These are phyloP conservation scores for Colletotrichum sp. DNA, from an alignment of 2,329 filamentous ascomycete species.

Conservation along the genomic window DNA sequence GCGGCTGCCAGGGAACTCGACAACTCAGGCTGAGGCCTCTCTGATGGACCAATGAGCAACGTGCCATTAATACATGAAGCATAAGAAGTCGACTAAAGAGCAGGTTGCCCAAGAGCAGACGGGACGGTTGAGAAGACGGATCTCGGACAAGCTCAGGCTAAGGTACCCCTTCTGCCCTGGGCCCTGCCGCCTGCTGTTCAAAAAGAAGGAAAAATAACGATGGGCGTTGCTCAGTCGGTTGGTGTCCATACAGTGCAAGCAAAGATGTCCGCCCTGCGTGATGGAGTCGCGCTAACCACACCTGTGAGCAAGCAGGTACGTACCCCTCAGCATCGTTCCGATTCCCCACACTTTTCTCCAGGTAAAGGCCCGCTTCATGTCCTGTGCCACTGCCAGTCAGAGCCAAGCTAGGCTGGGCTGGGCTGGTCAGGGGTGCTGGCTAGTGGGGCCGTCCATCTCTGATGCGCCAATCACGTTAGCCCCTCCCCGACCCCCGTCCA, in stretches of 20 bases:
- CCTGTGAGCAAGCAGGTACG: not conserved
- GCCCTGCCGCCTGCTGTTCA: not conserved
- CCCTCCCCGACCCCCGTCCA: not conserved
- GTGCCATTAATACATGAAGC: not conserved
- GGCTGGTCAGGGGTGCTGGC: not conserved
- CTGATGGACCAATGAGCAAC: not conserved
- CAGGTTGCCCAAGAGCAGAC: not conserved
- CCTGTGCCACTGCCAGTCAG: conserved; percentile 7
- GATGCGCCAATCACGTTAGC: not conserved
- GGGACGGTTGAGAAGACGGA: not conserved
- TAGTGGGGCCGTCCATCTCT: not conserved
- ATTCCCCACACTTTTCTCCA: conserved; percentile 22
- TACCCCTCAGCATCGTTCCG: not conserved
- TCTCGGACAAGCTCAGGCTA: not conserved
- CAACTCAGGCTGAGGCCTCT: not conserved
- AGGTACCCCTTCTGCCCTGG: not conserved
- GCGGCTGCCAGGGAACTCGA: not conserved
- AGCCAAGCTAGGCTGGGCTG: conserved; percentile 1
- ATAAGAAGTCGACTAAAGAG: not conserved
- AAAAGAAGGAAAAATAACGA: not conserved
- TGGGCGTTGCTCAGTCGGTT: not conserved
- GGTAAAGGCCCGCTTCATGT: not conserved
- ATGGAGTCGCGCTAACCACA: conserved; percentile 1
- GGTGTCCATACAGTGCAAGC: conserved; percentile 1
- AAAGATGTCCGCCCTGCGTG: not conserved